Evolutionary conservation across 2,329 filamentous ascomycete genomes (phyloP).

Genomic region (Talaromyces sp.): DNA sequence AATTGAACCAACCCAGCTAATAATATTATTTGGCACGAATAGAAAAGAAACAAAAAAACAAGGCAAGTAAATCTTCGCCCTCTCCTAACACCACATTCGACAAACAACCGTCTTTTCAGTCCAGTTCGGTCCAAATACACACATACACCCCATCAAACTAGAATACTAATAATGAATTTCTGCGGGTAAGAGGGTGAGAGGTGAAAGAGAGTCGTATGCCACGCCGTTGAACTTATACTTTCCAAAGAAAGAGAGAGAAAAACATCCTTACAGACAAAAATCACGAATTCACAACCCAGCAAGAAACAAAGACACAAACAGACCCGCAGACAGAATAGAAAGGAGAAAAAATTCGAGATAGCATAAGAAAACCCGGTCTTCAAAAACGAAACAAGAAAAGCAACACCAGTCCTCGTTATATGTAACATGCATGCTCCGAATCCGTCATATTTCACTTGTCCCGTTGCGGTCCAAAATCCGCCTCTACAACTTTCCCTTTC

Average conservation of each 20-base stretch:
- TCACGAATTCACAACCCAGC: slow-evolving; percentile 14
- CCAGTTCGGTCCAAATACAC: neutral
- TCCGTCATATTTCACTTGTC: slow-evolving; percentile 23
- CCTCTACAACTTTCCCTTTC: slow-evolving; percentile 68
- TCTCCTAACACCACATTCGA: neutral
- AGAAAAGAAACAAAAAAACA: neutral
- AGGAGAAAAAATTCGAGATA: slow-evolving; percentile 35
- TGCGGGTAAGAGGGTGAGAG: neutral
- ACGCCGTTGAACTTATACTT: slow-evolving; percentile 4
- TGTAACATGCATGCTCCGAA: slow-evolving; percentile 25
- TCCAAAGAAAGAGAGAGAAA: slow-evolving; percentile 5
- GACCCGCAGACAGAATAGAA: slow-evolving; percentile 18
- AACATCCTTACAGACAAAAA: slow-evolving; percentile 12
- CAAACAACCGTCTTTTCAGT: neutral
- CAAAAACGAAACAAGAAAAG: slow-evolving; percentile 27
- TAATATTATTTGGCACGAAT: neutral
- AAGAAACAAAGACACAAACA: slow-evolving; percentile 14
- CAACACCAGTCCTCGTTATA: slow-evolving; percentile 34
- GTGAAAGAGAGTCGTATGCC: slow-evolving; percentile 5
- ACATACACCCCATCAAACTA: neutral
- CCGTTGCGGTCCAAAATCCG: slow-evolving; percentile 53
- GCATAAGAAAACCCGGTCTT: slow-evolving; percentile 13
- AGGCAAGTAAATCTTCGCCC: neutral
- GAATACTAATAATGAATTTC: neutral
- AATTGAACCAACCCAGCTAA: neutral